Conservation (phyloP, 768 basidiomycete species). For the Candolleomyces efflorescens region DNA sequence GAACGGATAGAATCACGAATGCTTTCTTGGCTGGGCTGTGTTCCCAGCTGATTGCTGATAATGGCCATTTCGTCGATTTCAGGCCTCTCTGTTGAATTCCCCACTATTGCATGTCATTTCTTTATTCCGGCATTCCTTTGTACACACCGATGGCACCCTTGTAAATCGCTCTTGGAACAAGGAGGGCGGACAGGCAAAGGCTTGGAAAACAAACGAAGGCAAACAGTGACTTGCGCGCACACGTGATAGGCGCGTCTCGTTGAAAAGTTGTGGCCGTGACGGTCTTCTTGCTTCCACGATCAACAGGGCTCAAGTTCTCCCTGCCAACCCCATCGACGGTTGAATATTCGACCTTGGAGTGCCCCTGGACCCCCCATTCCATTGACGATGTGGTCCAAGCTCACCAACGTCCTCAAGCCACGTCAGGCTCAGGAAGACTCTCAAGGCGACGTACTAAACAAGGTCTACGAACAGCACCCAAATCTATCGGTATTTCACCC, state of each 20-base stretch:
- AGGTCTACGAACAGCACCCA: constrained; percentile 57
- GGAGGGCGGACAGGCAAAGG: not conserved
- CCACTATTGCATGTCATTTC: no score
- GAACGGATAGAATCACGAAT: no score
- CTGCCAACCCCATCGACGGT: not conserved
- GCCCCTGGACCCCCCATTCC: not conserved
- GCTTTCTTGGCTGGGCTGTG: no score
- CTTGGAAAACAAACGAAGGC: not conserved
- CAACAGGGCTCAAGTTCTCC: not conserved
- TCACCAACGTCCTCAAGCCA: constrained; percentile 52
- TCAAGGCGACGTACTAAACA: constrained; percentile 41
- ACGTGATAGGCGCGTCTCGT: not conserved
- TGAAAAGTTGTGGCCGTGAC: not conserved
- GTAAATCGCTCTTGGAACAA: not conserved
- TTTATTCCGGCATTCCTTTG: no score
- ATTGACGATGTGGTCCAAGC: constrained; percentile 55
- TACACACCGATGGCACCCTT: no score
- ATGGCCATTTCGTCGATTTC: no score
- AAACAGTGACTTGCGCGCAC: not conserved
- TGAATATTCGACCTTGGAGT: not conserved
- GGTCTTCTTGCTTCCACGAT: not conserved
- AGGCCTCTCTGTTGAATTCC: no score
- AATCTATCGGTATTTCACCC: constrained; percentile 56
- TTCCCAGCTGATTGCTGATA: no score
- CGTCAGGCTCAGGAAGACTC: constrained; percentile 28